Evolutionary conservation across 2,329 filamentous ascomycete genomes (phyloP), one percentile per base, ranked within the genome.

Genomic region (Cordyceps javanica): DNA sequence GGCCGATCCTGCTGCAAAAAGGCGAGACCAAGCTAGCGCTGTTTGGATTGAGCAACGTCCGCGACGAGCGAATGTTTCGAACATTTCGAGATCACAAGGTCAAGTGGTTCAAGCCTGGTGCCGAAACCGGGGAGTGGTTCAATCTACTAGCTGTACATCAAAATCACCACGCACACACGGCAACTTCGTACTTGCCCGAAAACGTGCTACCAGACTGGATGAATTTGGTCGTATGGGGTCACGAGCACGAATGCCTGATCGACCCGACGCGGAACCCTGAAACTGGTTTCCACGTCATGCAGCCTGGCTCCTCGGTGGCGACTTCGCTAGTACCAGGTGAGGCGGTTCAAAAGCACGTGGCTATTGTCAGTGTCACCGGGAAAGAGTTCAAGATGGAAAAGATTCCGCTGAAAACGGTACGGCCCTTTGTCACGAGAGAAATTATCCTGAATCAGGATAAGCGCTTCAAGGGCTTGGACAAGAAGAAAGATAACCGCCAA

Each of bases 191-290:
- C 67, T 80, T 99, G 0, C 93, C 95, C 0, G 95, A 99, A 67
- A 91, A 88, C 65, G 94, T 97, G 66, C 77, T 99, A 0, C 95
- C 94, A 0, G 86, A 91, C 19, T 97, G 95, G 75, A 77, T 99
- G 62, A 89, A 99, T 67, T 79, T 99, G 5, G 85, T 99, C 0
- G 82, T 99, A 52, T 99, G 94, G 94, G 94, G 94, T 3, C 94
- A 99, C 67, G 94, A 99, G 72, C 94, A 99, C 68, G 93, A 99
- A 70, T 99, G 94, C 68, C 71, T 93, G 8, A 96, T 99, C 62
- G 86, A 96, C 45, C 94, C 94, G 0, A 76, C 78, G 1, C 78
- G 85, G 48, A 99, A 97, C 65, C 83, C 89, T 0, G 91, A 96
- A 67, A 96, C 88, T 49, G 88, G 88, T 0, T 99, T 99, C 65